Evolutionary conservation across 129 eudicot species (phyloP).

Genomic region (Escallonia herrerae): DNA sequence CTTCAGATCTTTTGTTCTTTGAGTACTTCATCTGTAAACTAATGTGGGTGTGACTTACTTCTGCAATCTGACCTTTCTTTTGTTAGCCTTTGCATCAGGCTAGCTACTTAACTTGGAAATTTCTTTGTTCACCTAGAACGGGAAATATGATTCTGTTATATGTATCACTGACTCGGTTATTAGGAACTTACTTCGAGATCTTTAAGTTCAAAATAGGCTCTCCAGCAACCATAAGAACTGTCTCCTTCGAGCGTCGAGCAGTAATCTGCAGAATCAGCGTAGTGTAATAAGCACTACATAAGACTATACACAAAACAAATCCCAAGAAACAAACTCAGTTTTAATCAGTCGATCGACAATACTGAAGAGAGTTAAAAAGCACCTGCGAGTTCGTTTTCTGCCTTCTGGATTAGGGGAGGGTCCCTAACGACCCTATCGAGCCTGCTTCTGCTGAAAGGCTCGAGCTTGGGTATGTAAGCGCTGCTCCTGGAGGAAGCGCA

Average conservation of each 20-base stretch:
- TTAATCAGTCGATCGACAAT: background rate
- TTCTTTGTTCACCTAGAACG: background rate
- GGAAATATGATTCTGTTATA: background rate
- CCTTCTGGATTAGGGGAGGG: constrained; percentile 45
- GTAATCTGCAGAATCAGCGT: constrained; percentile 26
- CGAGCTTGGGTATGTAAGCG: constrained; percentile 35
- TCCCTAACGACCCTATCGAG: constrained; percentile 34
- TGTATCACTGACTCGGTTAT: background rate
- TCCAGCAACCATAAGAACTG: constrained; percentile 42
- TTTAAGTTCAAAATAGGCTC: constrained; percentile 51
- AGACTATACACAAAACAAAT: too few relatives aligned
- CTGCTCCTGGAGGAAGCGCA: constrained; percentile 28
- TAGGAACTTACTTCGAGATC: constrained; percentile 44
- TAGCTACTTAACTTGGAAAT: background rate
- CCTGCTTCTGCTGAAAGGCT: constrained; percentile 44
- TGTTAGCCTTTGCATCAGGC: background rate
- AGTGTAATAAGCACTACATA: too few relatives aligned
- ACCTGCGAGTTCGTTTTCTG: constrained; percentile 43
- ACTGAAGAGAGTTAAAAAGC: background rate
- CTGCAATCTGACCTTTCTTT: too few relatives aligned
- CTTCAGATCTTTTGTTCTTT: too few relatives aligned
- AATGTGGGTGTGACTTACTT: too few relatives aligned
- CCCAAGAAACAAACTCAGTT: background rate
- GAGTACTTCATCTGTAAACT: too few relatives aligned
- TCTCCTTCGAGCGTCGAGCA: constrained; percentile 56